These are phyloP conservation scores for Globisporangium recalcitrans DNA, from an alignment of 352 stramenopile genomes.

Conservation along the genomic window DNA sequence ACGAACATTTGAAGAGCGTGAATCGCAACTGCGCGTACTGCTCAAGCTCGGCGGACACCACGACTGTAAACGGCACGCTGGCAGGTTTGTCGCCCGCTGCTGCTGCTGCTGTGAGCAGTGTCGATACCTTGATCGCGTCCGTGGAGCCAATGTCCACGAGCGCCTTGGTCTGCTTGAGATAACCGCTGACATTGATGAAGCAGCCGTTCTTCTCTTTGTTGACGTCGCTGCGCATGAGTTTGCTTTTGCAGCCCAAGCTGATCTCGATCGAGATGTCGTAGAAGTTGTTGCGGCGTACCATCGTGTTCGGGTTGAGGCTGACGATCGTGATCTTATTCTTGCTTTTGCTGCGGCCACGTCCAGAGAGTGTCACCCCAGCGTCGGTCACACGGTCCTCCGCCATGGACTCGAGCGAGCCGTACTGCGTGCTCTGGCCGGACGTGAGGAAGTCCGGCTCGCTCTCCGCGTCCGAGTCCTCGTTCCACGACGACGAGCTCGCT, in stretches of 20 bases:
- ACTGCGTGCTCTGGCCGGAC: not conserved
- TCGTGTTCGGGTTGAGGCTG: slow-evolving; percentile 13
- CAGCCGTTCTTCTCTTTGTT: slow-evolving; percentile 41
- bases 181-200: slow-evolving; percentile 52
- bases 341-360: slow-evolving; percentile 11
- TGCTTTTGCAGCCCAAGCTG: slow-evolving; percentile 41
- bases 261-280: slow-evolving; percentile 64
- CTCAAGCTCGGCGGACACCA: slow-evolving; percentile 50
- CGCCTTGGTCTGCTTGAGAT: slow-evolving; percentile 31
- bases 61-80: slow-evolving; percentile 51
- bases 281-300: slow-evolving; percentile 8
- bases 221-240: slow-evolving; percentile 38
- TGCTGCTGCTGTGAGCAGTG: slow-evolving; percentile 29
- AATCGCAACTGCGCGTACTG: slow-evolving; percentile 60
- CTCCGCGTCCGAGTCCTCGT: slow-evolving; percentile 13
- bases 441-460: slow-evolving; percentile 8
- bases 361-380: not conserved
- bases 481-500: slow-evolving; percentile 21
- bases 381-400: slow-evolving; percentile 14
- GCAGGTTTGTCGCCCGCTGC: slow-evolving; percentile 16
- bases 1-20: slow-evolving; percentile 49
- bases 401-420: slow-evolving; percentile 17
- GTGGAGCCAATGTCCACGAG: slow-evolving; percentile 56
- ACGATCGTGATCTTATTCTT: slow-evolving; percentile 23
- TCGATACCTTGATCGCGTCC: slow-evolving; percentile 54